Conservation (phyloP, 2,329 filamentous ascomycete genomes). For the Sclerotinia subarctica region DNA sequence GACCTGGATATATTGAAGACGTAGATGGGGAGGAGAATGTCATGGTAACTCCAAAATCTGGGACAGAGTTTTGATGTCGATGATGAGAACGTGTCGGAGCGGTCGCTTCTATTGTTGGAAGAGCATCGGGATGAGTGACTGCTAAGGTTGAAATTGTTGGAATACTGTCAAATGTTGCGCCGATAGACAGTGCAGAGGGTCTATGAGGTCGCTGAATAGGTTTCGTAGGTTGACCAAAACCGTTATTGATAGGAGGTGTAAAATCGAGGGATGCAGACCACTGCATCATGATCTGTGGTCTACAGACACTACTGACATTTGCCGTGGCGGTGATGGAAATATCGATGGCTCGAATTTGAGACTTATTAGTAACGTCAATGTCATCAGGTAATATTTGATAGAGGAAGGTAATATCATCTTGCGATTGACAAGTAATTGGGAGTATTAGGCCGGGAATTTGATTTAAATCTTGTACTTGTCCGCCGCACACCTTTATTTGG, state of each 20-base stretch:
- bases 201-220: conserved; percentile 60
- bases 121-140: conserved; percentile 55
- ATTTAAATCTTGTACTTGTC: conserved; percentile 57
- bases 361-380: conserved; percentile 42
- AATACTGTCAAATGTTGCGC: conserved; percentile 50
- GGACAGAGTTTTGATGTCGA: conserved; percentile 45
- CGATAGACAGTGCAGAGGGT: conserved; percentile 62
- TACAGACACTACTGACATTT: conserved; percentile 55
- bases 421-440: conserved; percentile 61
- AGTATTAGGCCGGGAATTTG: conserved; percentile 48
- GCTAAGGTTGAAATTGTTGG: conserved; percentile 56
- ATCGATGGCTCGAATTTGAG: conserved; percentile 49
- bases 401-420: conserved; percentile 72
- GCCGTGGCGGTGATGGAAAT: conserved; percentile 61
- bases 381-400: conserved; percentile 59
- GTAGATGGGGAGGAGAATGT: conserved; percentile 65
- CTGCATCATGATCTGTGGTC: conserved; percentile 59
- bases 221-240: conserved; percentile 55
- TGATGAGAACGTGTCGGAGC: conserved; percentile 24
- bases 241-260: conserved; percentile 60
- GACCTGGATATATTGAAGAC: conserved; percentile 58
- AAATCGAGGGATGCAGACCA: conserved; percentile 72
- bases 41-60: conserved; percentile 69
- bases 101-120: conserved; percentile 57
- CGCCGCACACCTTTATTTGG: conserved; percentile 54